Evolutionary conservation across 2,329 filamentous ascomycete genomes (phyloP), one percentile per base, ranked within the genome.

Genomic region (Trichoderma asperellum): DNA sequence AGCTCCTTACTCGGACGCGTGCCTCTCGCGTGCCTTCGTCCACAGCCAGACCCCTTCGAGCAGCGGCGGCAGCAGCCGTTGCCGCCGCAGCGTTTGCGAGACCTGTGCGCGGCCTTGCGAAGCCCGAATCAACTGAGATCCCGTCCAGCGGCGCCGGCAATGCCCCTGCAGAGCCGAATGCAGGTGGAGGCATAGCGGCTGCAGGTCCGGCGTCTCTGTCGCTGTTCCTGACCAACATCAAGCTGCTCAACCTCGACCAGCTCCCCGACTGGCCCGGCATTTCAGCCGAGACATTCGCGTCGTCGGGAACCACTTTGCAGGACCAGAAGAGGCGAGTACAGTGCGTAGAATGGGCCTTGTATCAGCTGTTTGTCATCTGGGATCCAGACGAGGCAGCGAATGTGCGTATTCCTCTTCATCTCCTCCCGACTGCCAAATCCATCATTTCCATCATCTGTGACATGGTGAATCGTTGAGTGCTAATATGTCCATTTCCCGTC

Each of bases 311-410:
- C 74, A 86, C 86, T 3, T 85, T 86, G 0, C 89, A 91, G 72
- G 92, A 92, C 65, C 91, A 95, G 79, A 96, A 95, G 81, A 91
- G 91, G 79, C 88, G 95, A 65, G 89, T 97, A 47, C 89, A 92
- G 74, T 89, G 89, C 70, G 88, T 94, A 47, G 96, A 99, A 82
- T 98, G 95, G 93, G 89, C 91, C 0, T 83, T 98, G n/a, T 97
- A 92, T 79, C 90, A 92, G 63, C 86, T 99, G 16, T 97, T 97
- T 78, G 85, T 87, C 47, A 82, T 96, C 3, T 97, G 93, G 91
- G 92, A 97, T 76, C 87, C 88, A 0, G 87, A 91, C 12, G 91
- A 92, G 74, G 88, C 94, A 21, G 86, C 87, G 72, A 90, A 91
- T 82, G 92, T 93, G 84, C 52, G 82, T 75, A 35, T 43, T 18